These are phyloP conservation scores for Saccharomycopsis capsularis DNA, from an alignment of 805 yeast species.

Conservation along the genomic window DNA sequence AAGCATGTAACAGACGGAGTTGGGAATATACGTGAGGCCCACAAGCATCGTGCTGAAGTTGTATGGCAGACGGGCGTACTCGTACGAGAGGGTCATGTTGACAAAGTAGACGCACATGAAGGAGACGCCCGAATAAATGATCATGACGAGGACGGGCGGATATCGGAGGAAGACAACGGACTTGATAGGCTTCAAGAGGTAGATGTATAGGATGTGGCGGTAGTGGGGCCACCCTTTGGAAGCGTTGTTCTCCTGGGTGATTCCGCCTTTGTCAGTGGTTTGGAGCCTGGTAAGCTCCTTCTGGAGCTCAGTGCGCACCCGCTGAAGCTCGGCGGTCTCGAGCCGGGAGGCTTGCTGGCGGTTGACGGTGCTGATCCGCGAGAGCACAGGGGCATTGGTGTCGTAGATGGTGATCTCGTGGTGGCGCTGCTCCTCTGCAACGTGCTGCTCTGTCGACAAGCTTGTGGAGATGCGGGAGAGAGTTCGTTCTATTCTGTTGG, in stretches of 20 bases:
- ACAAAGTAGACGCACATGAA: constrained; percentile 66
- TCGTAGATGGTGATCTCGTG: neutral
- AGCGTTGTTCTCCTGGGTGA: neutral
- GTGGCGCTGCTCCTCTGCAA: neutral
- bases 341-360: constrained; percentile 21
- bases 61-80: constrained; percentile 60
- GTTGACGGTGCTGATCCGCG: constrained; percentile 31
- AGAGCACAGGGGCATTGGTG: constrained; percentile 21
- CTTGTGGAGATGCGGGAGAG: neutral
- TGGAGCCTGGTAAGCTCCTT: neutral
- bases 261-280: neutral
- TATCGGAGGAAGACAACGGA: constrained; percentile 53
- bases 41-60: constrained; percentile 56
- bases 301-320: constrained; percentile 22
- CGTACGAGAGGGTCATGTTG: constrained; percentile 64
- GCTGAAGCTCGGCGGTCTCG: constrained; percentile 20
- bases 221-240: neutral
- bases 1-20: constrained; percentile 66
- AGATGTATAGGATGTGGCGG: constrained; percentile 35
- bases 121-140: constrained; percentile 61
- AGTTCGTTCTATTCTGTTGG: neutral
- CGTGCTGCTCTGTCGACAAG: neutral
- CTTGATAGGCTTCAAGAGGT: constrained; percentile 51
- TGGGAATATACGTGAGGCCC: constrained; percentile 78
- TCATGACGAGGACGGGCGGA: constrained; percentile 68